A percentile compares a stretch with the other conserved stretches of the same genome.
These are phyloP conservation scores for Globisporangium okanoganense DNA, from an alignment of 352 stramenopile species.

Conservation along the genomic window DNA sequence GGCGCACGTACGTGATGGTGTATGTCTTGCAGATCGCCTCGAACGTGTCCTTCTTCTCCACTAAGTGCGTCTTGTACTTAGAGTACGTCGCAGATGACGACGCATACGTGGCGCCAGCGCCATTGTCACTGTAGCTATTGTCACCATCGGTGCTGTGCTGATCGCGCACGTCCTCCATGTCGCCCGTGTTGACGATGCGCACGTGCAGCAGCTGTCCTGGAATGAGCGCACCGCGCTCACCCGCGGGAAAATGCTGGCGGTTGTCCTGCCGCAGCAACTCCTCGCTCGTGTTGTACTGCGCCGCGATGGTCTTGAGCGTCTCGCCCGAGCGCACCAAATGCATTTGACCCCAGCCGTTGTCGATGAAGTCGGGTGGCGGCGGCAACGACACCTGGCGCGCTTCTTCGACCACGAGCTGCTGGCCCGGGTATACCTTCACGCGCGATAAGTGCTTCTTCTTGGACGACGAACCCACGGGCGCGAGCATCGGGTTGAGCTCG, in stretches of 20 bases:
- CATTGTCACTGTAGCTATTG: background rate
- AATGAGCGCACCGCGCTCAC: conserved; percentile 63
- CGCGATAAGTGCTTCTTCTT: conserved; percentile 27
- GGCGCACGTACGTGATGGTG: conserved; percentile 57
- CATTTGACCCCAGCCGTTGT: conserved; percentile 84
- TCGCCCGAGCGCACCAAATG: conserved; percentile 71
- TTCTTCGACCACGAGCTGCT: conserved; percentile 77
- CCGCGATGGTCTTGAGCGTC: conserved; percentile 60
- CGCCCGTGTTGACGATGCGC: conserved; percentile 70
- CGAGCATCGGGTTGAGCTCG: conserved; percentile 69
- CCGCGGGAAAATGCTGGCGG: conserved; percentile 70
- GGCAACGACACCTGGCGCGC: conserved; percentile 62
- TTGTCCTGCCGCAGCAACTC: conserved; percentile 80
- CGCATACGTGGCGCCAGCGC: conserved; percentile 17
- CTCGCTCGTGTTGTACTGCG: conserved; percentile 79
- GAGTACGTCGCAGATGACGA: conserved; percentile 44
- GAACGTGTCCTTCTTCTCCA: conserved; percentile 56
- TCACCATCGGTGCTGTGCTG: background rate
- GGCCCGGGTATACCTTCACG: conserved; percentile 62
- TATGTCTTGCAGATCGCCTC: conserved; percentile 66
- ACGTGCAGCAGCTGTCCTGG: conserved; percentile 76
- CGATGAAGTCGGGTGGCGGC: conserved; percentile 71
- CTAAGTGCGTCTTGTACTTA: conserved; percentile 68
- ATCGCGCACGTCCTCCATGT: conserved; percentile 37
- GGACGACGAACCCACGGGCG: conserved; percentile 3